Percentiles rank a stretch among this genome's conserved stretches.
phyloP scores from a whole-genome alignment of 2,329 filamentous ascomycete species.

The Epichloe elymi region DNA sequence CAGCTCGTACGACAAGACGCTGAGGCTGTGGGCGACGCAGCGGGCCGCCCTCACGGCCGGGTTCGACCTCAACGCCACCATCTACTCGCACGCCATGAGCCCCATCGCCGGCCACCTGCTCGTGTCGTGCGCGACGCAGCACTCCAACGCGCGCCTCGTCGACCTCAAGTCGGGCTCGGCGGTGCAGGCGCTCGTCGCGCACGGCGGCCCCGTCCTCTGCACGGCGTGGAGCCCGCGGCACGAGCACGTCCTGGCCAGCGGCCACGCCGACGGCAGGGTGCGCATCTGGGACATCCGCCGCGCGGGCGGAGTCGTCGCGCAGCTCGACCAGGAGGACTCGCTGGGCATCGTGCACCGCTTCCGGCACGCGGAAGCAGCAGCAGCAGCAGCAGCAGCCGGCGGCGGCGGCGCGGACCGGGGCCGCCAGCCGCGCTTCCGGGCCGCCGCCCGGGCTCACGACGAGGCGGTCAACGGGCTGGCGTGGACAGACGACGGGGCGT shows the following conservation, averaged over 20 bases:
- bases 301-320: slow-evolving; percentile 60
- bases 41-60: slow-evolving; percentile 46
- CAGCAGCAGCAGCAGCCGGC: too few relatives aligned
- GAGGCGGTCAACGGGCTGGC: slow-evolving; percentile 73
- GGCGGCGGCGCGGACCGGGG: slow-evolving; percentile 17
- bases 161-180: slow-evolving; percentile 70
- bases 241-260: slow-evolving; percentile 70
- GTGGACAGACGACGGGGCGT: slow-evolving; percentile 70
- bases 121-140: slow-evolving; percentile 78
- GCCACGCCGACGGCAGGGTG: slow-evolving; percentile 71
- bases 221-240: slow-evolving; percentile 71
- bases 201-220: slow-evolving; percentile 53
- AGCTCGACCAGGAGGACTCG: slow-evolving; percentile 74
- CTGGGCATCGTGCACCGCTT: slow-evolving; percentile 45
- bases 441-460: slow-evolving; percentile 53
- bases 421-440: slow-evolving; percentile 23
- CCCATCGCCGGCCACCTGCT: slow-evolving; percentile 59
- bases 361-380: slow-evolving; percentile 16
- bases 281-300: slow-evolving; percentile 80
- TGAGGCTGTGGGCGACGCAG: slow-evolving; percentile 63
- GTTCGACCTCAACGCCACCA: slow-evolving; percentile 54
- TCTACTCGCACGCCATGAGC: slow-evolving; percentile 70
- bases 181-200: slow-evolving; percentile 57
- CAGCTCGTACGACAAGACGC: slow-evolving; percentile 62
- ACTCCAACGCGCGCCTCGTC: slow-evolving; percentile 70